phyloP scores from a whole-genome alignment of 768 basidiomycete species.

The Naganishia vaughanmartiniae region DNA sequence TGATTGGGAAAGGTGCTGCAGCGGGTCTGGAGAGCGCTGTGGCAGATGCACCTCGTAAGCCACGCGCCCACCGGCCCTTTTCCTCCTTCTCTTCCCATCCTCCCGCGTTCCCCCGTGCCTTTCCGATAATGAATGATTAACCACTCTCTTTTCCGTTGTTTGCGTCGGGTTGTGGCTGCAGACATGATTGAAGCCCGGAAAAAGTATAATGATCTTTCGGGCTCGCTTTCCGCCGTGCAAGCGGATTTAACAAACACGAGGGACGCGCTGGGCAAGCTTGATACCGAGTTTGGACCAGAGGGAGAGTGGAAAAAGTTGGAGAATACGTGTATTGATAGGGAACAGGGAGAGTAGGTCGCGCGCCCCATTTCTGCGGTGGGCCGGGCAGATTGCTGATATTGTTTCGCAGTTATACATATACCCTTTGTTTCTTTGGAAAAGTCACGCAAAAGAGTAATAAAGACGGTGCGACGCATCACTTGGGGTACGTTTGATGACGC shows the following conservation, averaged over 20 bases:
- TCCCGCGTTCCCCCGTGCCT: too few relatives aligned
- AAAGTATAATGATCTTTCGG: slow-evolving; percentile 47
- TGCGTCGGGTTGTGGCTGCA: slow-evolving; percentile 26
- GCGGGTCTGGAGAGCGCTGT: slow-evolving; percentile 20
- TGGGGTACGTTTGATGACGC: slow-evolving; percentile 68
- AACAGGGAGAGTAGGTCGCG: slow-evolving; percentile 79
- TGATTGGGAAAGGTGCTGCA: slow-evolving; percentile 53
- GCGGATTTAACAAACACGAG: slow-evolving; percentile 54
- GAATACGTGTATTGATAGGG: slow-evolving; percentile 70
- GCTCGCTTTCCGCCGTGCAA: slow-evolving; percentile 65
- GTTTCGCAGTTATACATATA: slow-evolving; percentile 78
- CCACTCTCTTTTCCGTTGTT: too few relatives aligned
- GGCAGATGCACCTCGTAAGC: slow-evolving; percentile 44
- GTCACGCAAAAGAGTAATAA: slow-evolving; percentile 83
- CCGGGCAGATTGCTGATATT: too few relatives aligned
- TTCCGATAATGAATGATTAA: too few relatives aligned
- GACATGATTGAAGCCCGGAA: slow-evolving; percentile 51
- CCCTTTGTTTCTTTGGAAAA: slow-evolving; percentile 84
- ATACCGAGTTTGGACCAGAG: slow-evolving; percentile 64
- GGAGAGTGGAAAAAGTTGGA: slow-evolving; percentile 98
- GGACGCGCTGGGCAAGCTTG: slow-evolving; percentile 66
- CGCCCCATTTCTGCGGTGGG: not conserved
- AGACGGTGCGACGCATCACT: slow-evolving; percentile 69
- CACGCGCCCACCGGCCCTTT: too few relatives aligned
- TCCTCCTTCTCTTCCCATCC: not conserved